Percentiles rank a stretch among this genome's conserved stretches.
These are phyloP conservation scores for Flaveria trinervia DNA, from an alignment of 129 eudicot species.

Conservation along the genomic window DNA sequence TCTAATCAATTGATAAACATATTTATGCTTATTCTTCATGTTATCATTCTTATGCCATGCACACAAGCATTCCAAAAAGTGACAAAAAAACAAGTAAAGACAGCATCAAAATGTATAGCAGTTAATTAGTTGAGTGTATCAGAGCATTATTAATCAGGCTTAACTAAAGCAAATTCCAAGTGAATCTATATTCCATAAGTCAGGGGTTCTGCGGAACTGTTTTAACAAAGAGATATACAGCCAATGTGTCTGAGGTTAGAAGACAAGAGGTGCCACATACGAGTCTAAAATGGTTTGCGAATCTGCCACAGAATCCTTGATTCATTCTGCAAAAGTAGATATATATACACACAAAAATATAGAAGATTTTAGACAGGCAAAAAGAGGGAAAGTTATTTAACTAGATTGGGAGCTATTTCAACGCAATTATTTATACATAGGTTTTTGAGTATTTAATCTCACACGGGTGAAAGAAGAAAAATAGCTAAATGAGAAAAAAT, in stretches of 20 bases:
- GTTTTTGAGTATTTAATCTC: conserved; percentile 2
- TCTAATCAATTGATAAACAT: background rate
- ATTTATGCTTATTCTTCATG: background rate
- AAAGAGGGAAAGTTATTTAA: background rate
- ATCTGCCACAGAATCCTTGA: conserved; percentile 26
- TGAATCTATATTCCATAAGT: conserved; percentile 30
- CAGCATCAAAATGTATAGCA: background rate
- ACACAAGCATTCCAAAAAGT: conserved; percentile 2
- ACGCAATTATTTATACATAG: background rate
- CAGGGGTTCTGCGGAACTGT: conserved; percentile 27
- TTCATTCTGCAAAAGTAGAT: conserved; percentile 27
- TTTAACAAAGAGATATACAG: conserved; percentile 29
- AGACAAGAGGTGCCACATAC: conserved; percentile 14
- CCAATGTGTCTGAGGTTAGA: conserved; percentile 31
- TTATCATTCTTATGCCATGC: background rate
- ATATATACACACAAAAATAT: background rate
- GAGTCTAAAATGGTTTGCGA: conserved; percentile 25
- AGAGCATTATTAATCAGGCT: conserved; percentile 8
- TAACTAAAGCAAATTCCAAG: conserved; percentile 5
- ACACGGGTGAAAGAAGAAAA: background rate
- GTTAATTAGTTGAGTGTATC: background rate
- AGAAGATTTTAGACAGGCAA: background rate
- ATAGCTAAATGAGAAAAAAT: background rate
- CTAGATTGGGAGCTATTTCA: background rate
- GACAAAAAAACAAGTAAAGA: background rate